phyloP scores from a whole-genome alignment of 1,284 basidiomycete species.

The Microbotryum saponariae region DNA sequence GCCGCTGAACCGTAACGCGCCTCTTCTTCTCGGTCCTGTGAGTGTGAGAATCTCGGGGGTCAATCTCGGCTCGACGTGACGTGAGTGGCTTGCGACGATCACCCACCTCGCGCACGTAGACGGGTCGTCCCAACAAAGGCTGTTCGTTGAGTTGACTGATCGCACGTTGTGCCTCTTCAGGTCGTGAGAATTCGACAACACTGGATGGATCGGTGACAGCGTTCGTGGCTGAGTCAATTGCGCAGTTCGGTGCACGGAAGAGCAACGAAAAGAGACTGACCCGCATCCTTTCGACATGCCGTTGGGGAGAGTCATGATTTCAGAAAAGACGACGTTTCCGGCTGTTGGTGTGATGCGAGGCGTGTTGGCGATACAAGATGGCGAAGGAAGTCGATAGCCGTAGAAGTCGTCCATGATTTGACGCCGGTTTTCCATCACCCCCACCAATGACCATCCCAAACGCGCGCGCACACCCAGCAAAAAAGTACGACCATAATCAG shows the following conservation, averaged over 20 bases:
- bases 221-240: not conserved
- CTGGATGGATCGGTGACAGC: conserved; percentile 44
- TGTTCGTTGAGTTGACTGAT: conserved; percentile 82
- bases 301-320: conserved; percentile 91
- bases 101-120: conserved; percentile 88
- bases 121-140: conserved; percentile 76
- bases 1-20: conserved; percentile 89
- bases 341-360: conserved; percentile 16
- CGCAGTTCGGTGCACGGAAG: not conserved
- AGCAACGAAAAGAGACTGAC: conserved; percentile 49
- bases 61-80: not conserved
- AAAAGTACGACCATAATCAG: not conserved
- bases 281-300: conserved; percentile 97
- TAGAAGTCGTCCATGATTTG: not conserved
- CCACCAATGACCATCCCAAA: not conserved
- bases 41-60: not conserved
- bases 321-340: conserved; percentile 84
- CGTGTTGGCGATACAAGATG: conserved; percentile 4
- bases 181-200: conserved; percentile 80
- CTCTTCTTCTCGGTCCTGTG: conserved; percentile 87
- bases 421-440: not conserved
- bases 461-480: too few species aligned
- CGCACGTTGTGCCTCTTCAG: conserved; percentile 75
- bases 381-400: not conserved
- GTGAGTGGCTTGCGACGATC: too few species aligned